Evolutionary conservation across 2,329 filamentous ascomycete genomes (phyloP), one percentile per base, ranked within the genome.

Genomic region (Fusarium sp.): DNA sequence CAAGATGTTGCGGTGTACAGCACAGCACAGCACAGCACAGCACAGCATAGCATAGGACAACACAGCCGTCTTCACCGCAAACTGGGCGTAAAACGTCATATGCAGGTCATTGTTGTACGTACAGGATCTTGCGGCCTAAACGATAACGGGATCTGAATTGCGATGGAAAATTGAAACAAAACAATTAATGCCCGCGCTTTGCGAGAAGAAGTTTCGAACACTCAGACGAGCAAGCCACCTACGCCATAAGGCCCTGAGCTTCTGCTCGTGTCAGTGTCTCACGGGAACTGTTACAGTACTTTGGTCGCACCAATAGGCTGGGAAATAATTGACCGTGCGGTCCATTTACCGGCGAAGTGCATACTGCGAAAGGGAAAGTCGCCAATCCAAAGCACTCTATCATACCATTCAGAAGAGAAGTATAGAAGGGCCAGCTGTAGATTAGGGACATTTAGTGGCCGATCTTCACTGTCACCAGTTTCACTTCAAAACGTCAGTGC

Each of bases 1-100:
- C 41, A 32, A 53, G 20, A 23, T 42, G 26, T 68, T 68, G 65
- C 58, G 64, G 65, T 68, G 65, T 67, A 46, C 35, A 60, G 35
- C 3, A 18, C 32, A 50, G 46, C 9, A 50, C 15, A 14, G 32
- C 5, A 17, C 30, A 20, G 7, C n/a, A 32, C n/a, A 3, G 14
- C n/a, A n/a, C n/a, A n/a, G n/a, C n/a, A n/a, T n/a, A n/a, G n/a
- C 13, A 38, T 17, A 3, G 35, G 11, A 45, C 49, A 53, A 33
- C 13, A 27, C 35, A 53, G 17, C 52, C n/a, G 30, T 14, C 17
- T 40, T 46, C 45, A 58, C 46, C 45, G 30, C 45, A 66, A 49
- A 54, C 26, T 23, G 20, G 26, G 20, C 15, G 35, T 64, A 20
- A 41, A 41, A 38, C 30, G n/a, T 44, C 38, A 45, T 33, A 59